Conservation (phyloP, 2,329 filamentous ascomycete genomes). For the Nigrospora oryzae region DNA sequence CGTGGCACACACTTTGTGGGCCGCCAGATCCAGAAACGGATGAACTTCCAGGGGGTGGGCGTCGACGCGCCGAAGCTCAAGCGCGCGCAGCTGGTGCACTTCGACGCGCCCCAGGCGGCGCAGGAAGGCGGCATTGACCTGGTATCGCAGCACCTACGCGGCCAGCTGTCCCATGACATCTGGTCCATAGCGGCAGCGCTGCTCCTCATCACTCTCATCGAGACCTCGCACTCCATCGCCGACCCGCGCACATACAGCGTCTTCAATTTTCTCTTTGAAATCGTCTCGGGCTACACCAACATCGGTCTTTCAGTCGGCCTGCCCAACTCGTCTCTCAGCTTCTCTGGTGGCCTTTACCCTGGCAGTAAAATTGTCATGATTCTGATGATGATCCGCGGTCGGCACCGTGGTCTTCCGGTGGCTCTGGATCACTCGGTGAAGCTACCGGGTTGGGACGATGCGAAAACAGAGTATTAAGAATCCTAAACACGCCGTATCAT, state of each 20-base stretch:
- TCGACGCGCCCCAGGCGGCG: conserved; percentile 2
- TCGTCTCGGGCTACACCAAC: conserved; percentile 87
- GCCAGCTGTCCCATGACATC: conserved; percentile 90
- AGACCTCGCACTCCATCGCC: conserved; percentile 62
- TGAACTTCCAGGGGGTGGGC: conserved; percentile 14
- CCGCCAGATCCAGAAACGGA: conserved; percentile 8
- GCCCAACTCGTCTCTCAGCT: conserved; percentile 63
- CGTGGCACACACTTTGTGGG: conserved; percentile 3
- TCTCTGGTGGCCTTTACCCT: conserved; percentile 72
- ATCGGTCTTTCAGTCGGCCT: conserved; percentile 88
- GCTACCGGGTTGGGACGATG: conserved; percentile 1
- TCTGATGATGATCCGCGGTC: conserved; percentile 61
- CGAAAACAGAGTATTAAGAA: conserved; percentile 3
- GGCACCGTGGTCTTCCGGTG: conserved; percentile 61
- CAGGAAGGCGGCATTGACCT: conserved; percentile 1
- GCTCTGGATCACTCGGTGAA: conserved; percentile 38
- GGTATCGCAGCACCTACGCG: conserved; percentile 59
- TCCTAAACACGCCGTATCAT: conserved; percentile 1
- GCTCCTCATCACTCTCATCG: conserved; percentile 86
- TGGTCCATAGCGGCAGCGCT: conserved; percentile 95
- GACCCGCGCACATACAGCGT: conserved; percentile 50
- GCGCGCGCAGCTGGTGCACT: conserved; percentile 8
- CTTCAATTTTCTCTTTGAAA: conserved; percentile 71
- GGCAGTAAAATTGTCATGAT: conserved; percentile 63
- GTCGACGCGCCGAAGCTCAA: conserved; percentile 2